Evolutionary conservation across 352 stramenopile genomes (phyloP).

Genomic region (Globisporangium paroecandrum): DNA sequence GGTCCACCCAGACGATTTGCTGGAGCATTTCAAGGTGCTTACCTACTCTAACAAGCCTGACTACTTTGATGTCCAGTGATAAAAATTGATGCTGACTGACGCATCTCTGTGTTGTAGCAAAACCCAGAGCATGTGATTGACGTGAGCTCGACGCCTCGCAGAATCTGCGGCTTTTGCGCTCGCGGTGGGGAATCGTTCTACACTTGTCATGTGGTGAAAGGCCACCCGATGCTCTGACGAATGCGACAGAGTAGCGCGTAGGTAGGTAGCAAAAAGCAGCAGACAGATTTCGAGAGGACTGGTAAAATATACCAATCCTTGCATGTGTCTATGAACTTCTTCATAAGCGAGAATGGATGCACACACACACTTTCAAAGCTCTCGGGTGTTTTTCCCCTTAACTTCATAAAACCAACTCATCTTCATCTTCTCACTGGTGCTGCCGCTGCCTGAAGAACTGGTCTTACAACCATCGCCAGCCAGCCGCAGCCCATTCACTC

Average conservation of each 20-base stretch:
- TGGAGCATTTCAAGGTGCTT: conserved; percentile 54
- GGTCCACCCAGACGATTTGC: conserved; percentile 44
- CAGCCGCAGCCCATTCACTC: neutral
- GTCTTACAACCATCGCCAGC: neutral
- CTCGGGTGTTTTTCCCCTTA: neutral
- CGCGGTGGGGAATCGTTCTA: conserved; percentile 44
- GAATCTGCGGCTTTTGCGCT: conserved; percentile 43
- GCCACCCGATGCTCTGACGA: conserved; percentile 68
- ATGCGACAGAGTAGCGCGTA: neutral
- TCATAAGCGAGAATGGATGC: neutral
- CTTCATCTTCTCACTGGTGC: neutral
- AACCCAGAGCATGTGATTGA: conserved; percentile 75
- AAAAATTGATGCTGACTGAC: neutral
- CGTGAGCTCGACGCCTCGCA: conserved; percentile 40
- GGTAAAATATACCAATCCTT: conserved; percentile 9
- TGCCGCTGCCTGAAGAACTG: neutral
- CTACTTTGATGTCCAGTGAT: neutral
- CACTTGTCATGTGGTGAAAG: conserved; percentile 68
- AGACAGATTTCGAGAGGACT: neutral
- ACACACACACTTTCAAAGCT: conserved; percentile 1
- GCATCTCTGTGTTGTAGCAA: conserved; percentile 26
- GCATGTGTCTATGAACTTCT: neutral
- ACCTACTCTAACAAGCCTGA: neutral
- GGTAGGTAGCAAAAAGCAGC: neutral
- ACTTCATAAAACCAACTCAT: conserved; percentile 7